A percentile compares a stretch with the other conserved stretches of the same genome.
These are phyloP conservation scores for Hexamita inflata DNA, from an alignment of 208 protist genomes.

Conservation along the genomic window DNA sequence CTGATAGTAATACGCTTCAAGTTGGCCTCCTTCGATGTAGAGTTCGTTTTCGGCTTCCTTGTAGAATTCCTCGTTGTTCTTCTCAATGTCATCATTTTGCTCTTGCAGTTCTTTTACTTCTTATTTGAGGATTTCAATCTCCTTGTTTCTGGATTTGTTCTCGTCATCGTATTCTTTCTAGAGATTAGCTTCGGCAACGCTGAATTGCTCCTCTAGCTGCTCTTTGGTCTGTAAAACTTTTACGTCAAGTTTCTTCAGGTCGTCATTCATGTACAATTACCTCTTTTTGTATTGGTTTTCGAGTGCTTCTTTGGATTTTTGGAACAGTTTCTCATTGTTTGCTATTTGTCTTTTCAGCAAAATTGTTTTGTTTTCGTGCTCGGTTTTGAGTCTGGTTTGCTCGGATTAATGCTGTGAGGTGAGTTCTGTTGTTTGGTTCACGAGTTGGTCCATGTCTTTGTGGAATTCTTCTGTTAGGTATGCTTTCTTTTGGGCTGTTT, in stretches of 20 bases:
- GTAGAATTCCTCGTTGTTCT: not conserved
- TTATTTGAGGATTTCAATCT: not conserved
- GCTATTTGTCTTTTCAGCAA: conserved; percentile 13
- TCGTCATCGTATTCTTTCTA: no score
- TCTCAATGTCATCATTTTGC: not conserved
- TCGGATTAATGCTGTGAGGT: conserved; percentile 5
- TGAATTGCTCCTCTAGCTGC: no score
- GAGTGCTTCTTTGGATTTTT: conserved; percentile 4
- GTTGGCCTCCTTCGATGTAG: conserved; percentile 3
- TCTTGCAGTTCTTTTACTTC: not conserved
- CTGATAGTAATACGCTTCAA: not conserved
- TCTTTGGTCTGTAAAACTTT: no score
- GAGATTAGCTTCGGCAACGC: no score
- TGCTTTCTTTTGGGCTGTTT: no score
- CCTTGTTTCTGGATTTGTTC: not conserved
- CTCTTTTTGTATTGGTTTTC: conserved; percentile 11
- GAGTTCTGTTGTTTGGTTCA: not conserved
- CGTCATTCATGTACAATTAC: not conserved
- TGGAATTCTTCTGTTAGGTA: not conserved
- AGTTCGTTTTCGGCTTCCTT: conserved; percentile 11
- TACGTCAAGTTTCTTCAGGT: not conserved
- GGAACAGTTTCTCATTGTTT: conserved; percentile 23
- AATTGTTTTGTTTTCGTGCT: conserved; percentile 16
- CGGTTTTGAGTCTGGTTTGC: not conserved
- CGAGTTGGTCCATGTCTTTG: not conserved